Evolutionary conservation across 768 basidiomycete species (phyloP).

Genomic region (Pholiota conissans): DNA sequence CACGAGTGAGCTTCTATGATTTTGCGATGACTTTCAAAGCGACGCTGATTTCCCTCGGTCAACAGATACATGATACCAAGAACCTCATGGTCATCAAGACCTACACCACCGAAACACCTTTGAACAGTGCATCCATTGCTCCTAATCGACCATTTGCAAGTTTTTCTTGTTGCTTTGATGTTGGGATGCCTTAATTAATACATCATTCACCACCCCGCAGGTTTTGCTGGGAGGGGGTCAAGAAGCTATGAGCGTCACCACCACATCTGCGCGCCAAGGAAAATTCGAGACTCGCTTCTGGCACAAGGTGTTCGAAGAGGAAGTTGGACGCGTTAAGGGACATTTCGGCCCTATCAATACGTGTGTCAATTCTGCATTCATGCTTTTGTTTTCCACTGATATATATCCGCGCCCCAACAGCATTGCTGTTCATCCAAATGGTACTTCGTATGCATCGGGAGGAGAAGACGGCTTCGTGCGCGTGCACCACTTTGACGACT

Average conservation of each 20-base stretch:
- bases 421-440: slow-evolving; percentile 89
- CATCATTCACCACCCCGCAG: slow-evolving; percentile 33
- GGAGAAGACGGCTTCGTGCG: slow-evolving; percentile 96
- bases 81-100: slow-evolving; percentile 91
- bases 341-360: slow-evolving; percentile 97
- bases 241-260: slow-evolving; percentile 97
- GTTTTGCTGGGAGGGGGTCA: slow-evolving; percentile 95
- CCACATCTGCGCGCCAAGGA: slow-evolving; percentile 89
- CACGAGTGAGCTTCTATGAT: slow-evolving; percentile 61
- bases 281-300: slow-evolving; percentile 99
- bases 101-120: slow-evolving; percentile 87
- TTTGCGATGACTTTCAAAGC: background rate
- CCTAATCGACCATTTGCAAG: slow-evolving; percentile 83
- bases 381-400: background rate
- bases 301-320: slow-evolving; percentile 97
- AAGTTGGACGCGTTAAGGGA: slow-evolving; percentile 95
- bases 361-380: slow-evolving; percentile 48
- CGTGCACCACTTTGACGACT: slow-evolving; percentile 92
- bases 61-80: slow-evolving; percentile 86
- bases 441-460: slow-evolving; percentile 88
- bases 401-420: slow-evolving; percentile 37
- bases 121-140: slow-evolving; percentile 91
- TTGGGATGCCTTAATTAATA: too few species aligned
- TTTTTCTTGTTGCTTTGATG: slow-evolving; percentile 1
- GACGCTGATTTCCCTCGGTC: background rate